Base-by-base conservation (phyloP, 1,284 basidiomycete species). In the Dichomitus squalens region DNA sequence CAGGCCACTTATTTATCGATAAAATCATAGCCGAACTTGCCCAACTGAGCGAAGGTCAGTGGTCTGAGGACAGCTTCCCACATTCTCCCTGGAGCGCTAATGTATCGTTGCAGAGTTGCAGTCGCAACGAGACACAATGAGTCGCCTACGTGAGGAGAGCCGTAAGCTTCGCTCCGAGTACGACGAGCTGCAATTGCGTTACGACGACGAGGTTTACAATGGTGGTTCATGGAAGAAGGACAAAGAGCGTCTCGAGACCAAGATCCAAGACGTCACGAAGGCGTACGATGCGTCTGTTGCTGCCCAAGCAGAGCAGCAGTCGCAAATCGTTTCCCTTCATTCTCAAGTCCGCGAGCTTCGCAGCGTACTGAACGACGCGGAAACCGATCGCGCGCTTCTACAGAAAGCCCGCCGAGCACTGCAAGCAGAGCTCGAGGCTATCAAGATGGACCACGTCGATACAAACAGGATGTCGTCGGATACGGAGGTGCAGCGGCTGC, bases 321-420 rank as follows among this genome's bases (percentile, higher is more conserved):
- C 86, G 0, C 93, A 95, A 62, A 93, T 94, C 56, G 87, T 92
- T 14, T 79, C 85, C 2, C 78, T 95, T 7, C 88, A 94, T 64
- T 90, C 90, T 2, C 91, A 95, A 79, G 88, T 93, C 50, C 85
- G 90, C 44, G 92, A 95, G 66, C 79, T 95, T 14, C 86, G 92
- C 12, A 76, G 82, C 21, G 87, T 92, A 12, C 75, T 95, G 57
- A 92, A 95, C 66, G 91, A 95, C 61, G 88, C 88, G 2, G 93
- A 95, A 69, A 84, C 90, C 2, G 92, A 94, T 64, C 81, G 91
- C 3, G 79, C 85, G 5, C 78, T 93, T 55, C 75, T 94, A 40
- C 90, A 92, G 71, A 92, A 92, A 67, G 91, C 92, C 14, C 84
- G 92, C n/a, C 83, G 89, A 8, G 84, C 89, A 0, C 74, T 94